A percentile compares a stretch with the other conserved stretches of the same genome.
These are phyloP conservation scores for Solanum aculeatissimum DNA, from an alignment of 305 asterid species.

Conservation along the genomic window DNA sequence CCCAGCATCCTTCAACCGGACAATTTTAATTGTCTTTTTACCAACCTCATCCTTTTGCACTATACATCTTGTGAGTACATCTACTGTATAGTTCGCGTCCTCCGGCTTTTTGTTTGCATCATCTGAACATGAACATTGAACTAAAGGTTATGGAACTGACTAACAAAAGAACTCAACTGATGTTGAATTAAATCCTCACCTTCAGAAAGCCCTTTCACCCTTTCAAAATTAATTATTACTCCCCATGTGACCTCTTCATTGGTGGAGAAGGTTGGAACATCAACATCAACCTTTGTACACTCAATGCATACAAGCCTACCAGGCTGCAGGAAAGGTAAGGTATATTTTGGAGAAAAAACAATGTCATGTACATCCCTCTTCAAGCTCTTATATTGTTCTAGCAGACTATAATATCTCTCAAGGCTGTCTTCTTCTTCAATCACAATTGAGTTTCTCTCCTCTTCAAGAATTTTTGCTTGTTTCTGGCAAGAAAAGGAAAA, in stretches of 20 bases:
- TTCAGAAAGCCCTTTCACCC: slow-evolving; percentile 64
- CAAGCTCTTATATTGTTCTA: slow-evolving; percentile 65
- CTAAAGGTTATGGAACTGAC: not conserved
- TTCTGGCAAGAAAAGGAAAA: slow-evolving; percentile 27
- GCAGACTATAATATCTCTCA: slow-evolving; percentile 73
- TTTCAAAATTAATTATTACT: slow-evolving; percentile 75
- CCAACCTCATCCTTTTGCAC: slow-evolving; percentile 63
- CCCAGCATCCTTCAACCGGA: slow-evolving; percentile 72
- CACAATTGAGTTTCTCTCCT: slow-evolving; percentile 77
- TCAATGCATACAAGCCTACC: slow-evolving; percentile 78
- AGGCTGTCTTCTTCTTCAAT: slow-evolving; percentile 90
- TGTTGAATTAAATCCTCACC: slow-evolving; percentile 30
- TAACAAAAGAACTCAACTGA: not conserved
- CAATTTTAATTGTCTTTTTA: slow-evolving; percentile 40
- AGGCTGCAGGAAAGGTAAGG: slow-evolving; percentile 92
- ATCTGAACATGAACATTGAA: slow-evolving; percentile 31
- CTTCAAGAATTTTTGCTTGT: slow-evolving; percentile 65
- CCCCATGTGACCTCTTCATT: slow-evolving; percentile 87
- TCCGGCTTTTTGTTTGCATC: slow-evolving; percentile 70
- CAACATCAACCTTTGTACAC: slow-evolving; percentile 45
- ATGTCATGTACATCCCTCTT: slow-evolving; percentile 56
- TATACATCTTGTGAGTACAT: slow-evolving; percentile 75
- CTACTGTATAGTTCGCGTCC: slow-evolving; percentile 72
- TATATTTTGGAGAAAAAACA: slow-evolving; percentile 62
- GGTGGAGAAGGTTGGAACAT: slow-evolving; percentile 47